Percentiles rank a stretch among this genome's conserved stretches.
Evolutionary conservation across 768 basidiomycete genomes (phyloP).

Genomic region (Dentipellis fragilis): DNA sequence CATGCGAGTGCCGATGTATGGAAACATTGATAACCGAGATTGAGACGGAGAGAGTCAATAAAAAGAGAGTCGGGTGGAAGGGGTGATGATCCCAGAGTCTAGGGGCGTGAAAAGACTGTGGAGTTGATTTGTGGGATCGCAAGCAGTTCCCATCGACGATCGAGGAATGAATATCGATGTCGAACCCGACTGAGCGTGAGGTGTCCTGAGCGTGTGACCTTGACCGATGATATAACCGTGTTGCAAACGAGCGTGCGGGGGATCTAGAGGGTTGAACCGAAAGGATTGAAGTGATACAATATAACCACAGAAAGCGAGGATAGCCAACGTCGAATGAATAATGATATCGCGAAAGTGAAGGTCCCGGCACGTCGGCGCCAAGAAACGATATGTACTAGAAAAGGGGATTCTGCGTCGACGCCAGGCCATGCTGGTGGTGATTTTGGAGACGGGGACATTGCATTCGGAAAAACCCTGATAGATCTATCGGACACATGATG

Average conservation of each 20-base stretch:
- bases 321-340: constrained; percentile 32
- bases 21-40: constrained; percentile 6
- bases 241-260: constrained; percentile 18
- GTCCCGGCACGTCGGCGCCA: constrained; percentile 14
- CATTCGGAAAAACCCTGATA: constrained; percentile 20
- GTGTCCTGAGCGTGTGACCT: constrained; percentile 18
- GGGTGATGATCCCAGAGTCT: constrained; percentile 10
- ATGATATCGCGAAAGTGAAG: constrained; percentile 25
- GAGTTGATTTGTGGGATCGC: constrained; percentile 3
- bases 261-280: constrained; percentile 18
- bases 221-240: constrained; percentile 17
- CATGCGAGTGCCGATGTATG: constrained; percentile 12
- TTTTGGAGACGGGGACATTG: constrained; percentile 23
- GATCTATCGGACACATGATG: constrained; percentile 19
- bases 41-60: neutral
- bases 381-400: constrained; percentile 16
- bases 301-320: constrained; percentile 15
- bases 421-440: constrained; percentile 19
- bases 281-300: constrained; percentile 21
- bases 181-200: constrained; percentile 13
- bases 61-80: constrained; percentile 1
- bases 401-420: constrained; percentile 23
- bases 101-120: neutral
- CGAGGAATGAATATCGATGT: constrained; percentile 39
- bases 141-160: constrained; percentile 17